phyloP scores from a whole-genome alignment of 176 grass and related monocot genomes.

The Oryza longistaminata region DNA sequence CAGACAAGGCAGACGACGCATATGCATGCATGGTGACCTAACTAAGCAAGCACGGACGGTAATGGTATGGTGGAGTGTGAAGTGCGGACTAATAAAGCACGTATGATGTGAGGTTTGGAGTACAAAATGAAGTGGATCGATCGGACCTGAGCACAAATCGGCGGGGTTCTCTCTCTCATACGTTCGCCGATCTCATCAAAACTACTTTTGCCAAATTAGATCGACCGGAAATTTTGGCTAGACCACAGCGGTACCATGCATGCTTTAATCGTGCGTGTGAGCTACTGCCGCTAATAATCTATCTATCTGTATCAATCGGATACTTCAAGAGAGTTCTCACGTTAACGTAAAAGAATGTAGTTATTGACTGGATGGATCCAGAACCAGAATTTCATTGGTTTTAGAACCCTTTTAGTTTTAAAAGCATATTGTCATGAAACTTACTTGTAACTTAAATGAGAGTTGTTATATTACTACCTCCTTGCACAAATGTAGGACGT shows the following conservation, averaged over 20 bases:
- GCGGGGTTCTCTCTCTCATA: constrained; percentile 9
- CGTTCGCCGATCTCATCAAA: background rate
- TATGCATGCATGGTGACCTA: background rate
- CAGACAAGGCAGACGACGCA: background rate
- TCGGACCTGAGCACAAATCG: background rate
- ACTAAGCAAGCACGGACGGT: background rate
- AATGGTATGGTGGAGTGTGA: background rate
- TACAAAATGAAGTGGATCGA: background rate
- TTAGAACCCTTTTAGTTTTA: no score
- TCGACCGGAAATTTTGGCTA: background rate
- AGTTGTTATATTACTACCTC: no score
- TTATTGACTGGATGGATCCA: no score
- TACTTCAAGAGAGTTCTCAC: no score
- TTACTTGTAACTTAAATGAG: no score
- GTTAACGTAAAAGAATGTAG: no score
- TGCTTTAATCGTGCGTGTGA: background rate
- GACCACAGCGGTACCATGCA: background rate
- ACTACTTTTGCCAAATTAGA: no score
- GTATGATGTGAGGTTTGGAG: background rate
- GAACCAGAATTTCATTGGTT: no score
- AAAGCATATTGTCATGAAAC: no score
- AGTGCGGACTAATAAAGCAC: background rate
- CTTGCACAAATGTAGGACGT: no score
- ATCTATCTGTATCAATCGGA: no score
- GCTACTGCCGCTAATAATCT: no score